Evolutionary conservation across 805 yeast species (phyloP).

Genomic region (Teunomyces gatunensis): DNA sequence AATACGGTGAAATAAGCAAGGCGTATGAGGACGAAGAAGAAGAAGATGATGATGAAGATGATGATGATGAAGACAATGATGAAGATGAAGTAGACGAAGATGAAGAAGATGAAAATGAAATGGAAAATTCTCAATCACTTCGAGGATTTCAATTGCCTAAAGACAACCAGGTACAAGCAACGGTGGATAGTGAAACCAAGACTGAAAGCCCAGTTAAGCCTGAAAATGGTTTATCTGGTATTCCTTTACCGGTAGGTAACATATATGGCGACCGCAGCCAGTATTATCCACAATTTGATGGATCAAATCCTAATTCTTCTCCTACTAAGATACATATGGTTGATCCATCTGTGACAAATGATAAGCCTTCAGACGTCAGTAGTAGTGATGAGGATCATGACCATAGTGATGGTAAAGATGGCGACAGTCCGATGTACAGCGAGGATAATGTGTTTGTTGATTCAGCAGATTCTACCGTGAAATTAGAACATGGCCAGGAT

Average conservation of each 20-base stretch:
- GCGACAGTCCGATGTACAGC: neutral
- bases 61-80: neutral
- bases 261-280: neutral
- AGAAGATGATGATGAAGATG: slow-evolving; percentile 3
- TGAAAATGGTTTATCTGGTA: neutral
- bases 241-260: neutral
- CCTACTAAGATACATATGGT: neutral
- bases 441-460: neutral
- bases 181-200: neutral
- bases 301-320: neutral
- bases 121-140: neutral
- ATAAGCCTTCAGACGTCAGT: slow-evolving; percentile 14
- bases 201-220: too few relatives aligned
- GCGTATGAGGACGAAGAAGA: slow-evolving; percentile 7
- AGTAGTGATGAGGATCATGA: slow-evolving; percentile 14
- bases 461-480: neutral
- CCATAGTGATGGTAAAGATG: slow-evolving; percentile 1
- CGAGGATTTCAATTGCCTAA: neutral
- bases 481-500: neutral
- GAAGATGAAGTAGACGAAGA: too few relatives aligned
- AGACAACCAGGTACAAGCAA: neutral
- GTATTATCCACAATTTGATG: neutral
- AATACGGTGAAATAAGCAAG: slow-evolving; percentile 8
- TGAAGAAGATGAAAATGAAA: neutral
- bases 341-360: slow-evolving; percentile 7